A percentile compares a stretch with the other conserved stretches of the same genome.
Conservation (phyloP, 1,284 basidiomycete genomes). For the Trichosporon coremiiforme region DNA sequence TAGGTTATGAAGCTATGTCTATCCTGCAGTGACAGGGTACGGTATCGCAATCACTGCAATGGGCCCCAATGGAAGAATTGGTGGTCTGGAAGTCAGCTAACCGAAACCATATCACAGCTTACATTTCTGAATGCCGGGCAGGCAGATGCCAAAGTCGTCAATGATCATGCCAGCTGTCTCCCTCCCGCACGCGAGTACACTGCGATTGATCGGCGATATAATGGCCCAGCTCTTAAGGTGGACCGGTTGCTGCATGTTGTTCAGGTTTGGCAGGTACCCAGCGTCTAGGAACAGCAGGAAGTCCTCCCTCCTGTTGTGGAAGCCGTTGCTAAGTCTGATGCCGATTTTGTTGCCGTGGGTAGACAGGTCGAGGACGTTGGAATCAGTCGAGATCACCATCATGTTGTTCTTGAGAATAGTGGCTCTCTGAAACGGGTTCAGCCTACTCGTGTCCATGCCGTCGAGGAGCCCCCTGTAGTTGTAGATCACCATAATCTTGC, state of each 20-base stretch:
- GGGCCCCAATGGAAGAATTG: constrained; percentile 12
- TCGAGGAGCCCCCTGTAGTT: constrained; percentile 1
- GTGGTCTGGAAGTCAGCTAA: background rate
- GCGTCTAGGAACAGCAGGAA: background rate
- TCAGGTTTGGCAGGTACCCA: background rate
- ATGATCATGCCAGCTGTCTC: background rate
- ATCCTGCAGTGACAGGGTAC: background rate
- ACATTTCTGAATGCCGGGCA: background rate
- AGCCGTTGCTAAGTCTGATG: constrained; percentile 1
- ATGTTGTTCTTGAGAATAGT: background rate
- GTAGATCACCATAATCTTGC: constrained; percentile 5
- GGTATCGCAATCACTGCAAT: background rate
- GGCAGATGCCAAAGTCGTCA: constrained; percentile 4
- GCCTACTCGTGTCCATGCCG: background rate
- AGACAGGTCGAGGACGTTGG: constrained; percentile 1
- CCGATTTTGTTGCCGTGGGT: constrained; percentile 7
- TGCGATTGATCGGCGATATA: background rate
- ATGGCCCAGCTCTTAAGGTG: constrained; percentile 6
- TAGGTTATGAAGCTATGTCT: background rate
- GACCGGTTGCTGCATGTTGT: too few species aligned
- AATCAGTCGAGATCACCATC: constrained; percentile 10
- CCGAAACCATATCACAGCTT: background rate
- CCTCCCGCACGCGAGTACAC: background rate
- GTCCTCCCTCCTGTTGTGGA: background rate
- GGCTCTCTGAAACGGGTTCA: background rate